A percentile compares a stretch with the other conserved stretches of the same genome.
Evolutionary conservation across 164 flowering plant genomes (phyloP).

Genomic region (Macadamia integrifolia): DNA sequence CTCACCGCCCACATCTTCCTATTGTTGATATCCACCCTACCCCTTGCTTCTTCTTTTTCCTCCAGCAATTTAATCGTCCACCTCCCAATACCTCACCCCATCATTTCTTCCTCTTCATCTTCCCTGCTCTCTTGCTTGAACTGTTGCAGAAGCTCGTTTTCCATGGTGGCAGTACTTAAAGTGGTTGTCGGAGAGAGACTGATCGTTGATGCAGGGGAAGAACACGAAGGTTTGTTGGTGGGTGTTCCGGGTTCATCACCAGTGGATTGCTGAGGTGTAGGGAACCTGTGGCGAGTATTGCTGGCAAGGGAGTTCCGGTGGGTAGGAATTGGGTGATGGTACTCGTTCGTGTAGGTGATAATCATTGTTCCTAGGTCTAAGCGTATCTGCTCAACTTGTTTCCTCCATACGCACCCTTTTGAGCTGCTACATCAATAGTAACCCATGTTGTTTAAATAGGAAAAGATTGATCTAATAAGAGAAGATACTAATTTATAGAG

Average conservation of each 20-base stretch:
- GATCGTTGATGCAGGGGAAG: constrained; percentile 21
- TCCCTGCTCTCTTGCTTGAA: constrained; percentile 18
- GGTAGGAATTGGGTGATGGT: constrained; percentile 91
- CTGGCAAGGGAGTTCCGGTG: constrained; percentile 99
- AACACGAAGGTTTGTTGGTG: constrained; percentile 23
- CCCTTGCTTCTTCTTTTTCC: too few species aligned
- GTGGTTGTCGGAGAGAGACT: constrained; percentile 38
- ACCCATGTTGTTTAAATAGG: constrained; percentile 45
- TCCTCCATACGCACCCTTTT: constrained; percentile 90
- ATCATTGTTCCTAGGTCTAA: constrained; percentile 86
- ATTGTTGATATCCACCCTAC: too few species aligned
- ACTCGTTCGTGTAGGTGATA: constrained; percentile 88
- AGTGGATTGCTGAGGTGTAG: constrained; percentile 6
- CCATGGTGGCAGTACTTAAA: constrained; percentile 10
- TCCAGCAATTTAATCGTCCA: too few species aligned
- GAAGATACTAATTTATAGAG: background rate
- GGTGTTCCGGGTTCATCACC: background rate
- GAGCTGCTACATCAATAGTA: constrained; percentile 96
- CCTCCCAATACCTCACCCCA: constrained; percentile 7
- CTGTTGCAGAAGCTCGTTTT: constrained; percentile 16
- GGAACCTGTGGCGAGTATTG: constrained; percentile 63
- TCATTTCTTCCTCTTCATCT: constrained; percentile 18
- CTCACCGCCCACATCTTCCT: too few species aligned
- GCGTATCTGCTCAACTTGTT: constrained; percentile 90
- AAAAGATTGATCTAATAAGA: background rate